Evolutionary conservation across 1,139 yeast species (phyloP), one percentile per base, ranked within the genome.

Genomic region (Yamadazyma aaseri): DNA sequence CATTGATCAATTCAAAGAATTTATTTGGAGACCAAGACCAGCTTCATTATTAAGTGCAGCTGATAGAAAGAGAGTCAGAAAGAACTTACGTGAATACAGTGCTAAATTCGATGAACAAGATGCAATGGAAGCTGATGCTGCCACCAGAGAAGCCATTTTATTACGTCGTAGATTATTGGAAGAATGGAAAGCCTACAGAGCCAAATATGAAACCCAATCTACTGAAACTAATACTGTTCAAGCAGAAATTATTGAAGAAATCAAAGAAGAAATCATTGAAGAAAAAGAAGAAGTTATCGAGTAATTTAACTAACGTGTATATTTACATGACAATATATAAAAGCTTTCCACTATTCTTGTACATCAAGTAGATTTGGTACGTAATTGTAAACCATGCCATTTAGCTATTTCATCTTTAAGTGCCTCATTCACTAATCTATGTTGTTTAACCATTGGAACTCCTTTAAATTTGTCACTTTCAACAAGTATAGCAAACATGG

Each of bases 11-110:
- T 87, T 94, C 74, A 86, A 82, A 65, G 90, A 86, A 45, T 85
- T 92, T 53, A 71, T 81, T 43, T 94, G 99, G 99, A 85, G 99
- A 73, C 97, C 98, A 50, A 82, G 98, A 65, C 98, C 98, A 33
- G 79, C 76, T 14, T 73, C 90, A 4, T 65, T 81, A 44, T 77
- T 94, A 56, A 69, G 81, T 41, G 79, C 81, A 51, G 82, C 80
- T 47, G 95, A 87, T 57, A 76, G 78, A 71, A 86, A 87, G 83
- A 83, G 83, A 73, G 89, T 92, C 45, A 79, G 89, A 69, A 84
- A 86, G 82, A 83, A 85, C 66, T 71, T 92, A 69, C 81, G 84
- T 59, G 92, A 86, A 60, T 87, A 86, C 74, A 75, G 90, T 50
- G 92, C 94, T 26, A 90, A 86, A 63, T 94, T 90, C 65, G 97